Conservation (phyloP, 2,329 filamentous ascomycete genomes). For the Chaetomium olivaceum region DNA sequence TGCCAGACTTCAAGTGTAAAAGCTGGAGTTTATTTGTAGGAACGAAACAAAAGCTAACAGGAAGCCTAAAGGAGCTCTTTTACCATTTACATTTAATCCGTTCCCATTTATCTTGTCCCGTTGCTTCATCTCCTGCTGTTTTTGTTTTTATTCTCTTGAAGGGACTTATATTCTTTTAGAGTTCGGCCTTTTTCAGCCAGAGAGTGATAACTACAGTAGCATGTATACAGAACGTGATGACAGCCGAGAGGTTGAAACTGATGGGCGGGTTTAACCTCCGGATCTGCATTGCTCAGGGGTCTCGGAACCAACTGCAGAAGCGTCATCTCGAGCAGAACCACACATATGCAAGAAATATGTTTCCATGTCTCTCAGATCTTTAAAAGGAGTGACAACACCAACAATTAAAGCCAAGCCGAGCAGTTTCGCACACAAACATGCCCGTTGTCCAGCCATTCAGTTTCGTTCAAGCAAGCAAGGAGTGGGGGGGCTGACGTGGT, state of each 20-base stretch:
- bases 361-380: not conserved
- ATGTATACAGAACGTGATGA: not conserved
- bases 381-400: not conserved
- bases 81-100: too few relatives aligned
- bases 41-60: too few relatives aligned
- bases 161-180: too few relatives aligned
- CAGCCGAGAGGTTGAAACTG: conserved; percentile 3
- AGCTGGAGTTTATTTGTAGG: too few relatives aligned
- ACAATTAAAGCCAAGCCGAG: not conserved
- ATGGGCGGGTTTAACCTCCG: not conserved
- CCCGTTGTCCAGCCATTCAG: not conserved
- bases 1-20: too few relatives aligned
- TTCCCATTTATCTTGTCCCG: not conserved
- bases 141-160: too few relatives aligned
- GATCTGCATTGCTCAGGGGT: conserved; percentile 21
- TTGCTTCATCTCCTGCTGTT: too few relatives aligned
- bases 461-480: not conserved
- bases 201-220: too few relatives aligned
- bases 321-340: not conserved
- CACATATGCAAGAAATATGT: not conserved
- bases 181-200: too few relatives aligned
- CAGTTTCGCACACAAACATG: not conserved
- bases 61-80: too few relatives aligned
- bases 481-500: conserved; percentile 10
- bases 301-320: not conserved